phyloP scores from a whole-genome alignment of 192 early-diverging fungal genomes.

The Gamsiella multidivaricata region DNA sequence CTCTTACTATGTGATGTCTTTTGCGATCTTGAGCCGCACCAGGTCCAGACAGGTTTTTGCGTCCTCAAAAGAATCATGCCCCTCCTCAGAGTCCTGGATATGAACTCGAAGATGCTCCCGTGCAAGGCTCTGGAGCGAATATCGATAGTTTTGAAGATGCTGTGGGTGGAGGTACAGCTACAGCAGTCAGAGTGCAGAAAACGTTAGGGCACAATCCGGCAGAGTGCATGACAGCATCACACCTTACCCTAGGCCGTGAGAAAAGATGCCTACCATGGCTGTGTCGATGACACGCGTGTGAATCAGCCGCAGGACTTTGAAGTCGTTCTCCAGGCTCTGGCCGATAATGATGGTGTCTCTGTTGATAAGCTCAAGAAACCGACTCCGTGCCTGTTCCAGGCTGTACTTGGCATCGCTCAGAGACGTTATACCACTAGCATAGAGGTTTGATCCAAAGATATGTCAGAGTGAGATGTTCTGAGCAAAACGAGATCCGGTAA shows the following conservation, averaged over 20 bases:
- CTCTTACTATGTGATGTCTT: conserved; percentile 10
- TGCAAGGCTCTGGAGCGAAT: conserved; percentile 61
- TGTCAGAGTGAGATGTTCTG: not conserved
- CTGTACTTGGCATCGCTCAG: conserved; percentile 61
- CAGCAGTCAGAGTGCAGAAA: not conserved
- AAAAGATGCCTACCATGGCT: conserved; percentile 37
- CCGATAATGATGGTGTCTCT: conserved; percentile 69
- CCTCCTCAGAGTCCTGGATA: conserved; percentile 65
- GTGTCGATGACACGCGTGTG: conserved; percentile 58
- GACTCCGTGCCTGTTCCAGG: conserved; percentile 55
- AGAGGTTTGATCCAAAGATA: not conserved
- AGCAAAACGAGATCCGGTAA: not conserved
- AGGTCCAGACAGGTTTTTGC: conserved; percentile 68
- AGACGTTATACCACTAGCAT: conserved; percentile 61
- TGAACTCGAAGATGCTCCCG: conserved; percentile 60
- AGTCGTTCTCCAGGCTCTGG: conserved; percentile 62
- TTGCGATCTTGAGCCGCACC: conserved; percentile 53
- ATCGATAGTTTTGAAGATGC: conserved; percentile 56
- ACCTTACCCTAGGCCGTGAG: too few species aligned
- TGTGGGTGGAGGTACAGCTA: conserved; percentile 65
- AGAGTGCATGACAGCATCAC: too few species aligned
- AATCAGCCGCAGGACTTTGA: conserved; percentile 46
- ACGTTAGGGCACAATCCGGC: too few species aligned
- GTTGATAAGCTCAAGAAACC: conserved; percentile 57
- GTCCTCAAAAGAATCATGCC: conserved; percentile 74